Base-by-base conservation (phyloP, 805 yeast species). In the Blastobotrys attinorum region DNA sequence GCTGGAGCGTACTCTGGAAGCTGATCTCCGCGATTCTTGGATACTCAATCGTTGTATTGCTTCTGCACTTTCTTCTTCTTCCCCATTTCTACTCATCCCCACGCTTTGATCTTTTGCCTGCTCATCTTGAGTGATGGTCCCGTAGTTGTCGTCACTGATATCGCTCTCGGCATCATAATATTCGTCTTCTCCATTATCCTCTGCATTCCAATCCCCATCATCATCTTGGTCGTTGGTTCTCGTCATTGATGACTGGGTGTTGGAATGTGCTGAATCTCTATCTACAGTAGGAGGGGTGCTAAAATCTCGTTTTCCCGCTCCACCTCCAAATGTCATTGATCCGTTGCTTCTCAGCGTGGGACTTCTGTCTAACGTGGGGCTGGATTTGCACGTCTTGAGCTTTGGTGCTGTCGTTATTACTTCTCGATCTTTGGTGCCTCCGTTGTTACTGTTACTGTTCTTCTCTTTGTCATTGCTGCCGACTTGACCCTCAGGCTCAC, bases 1-100 rank as follows among this genome's bases (percentile, higher is more conserved):
- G 3, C 51, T 47, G 21, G 33, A 18, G 3, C 53, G 43, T n/a
- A 50, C 46, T 23, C 42, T 29, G 17, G 47, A 41, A 22, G 43
- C 42, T 7, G 43, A 39, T 11, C 44, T 36, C 23, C 42, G 36
- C 4, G 37, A 31, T 23, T 38, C 40, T 4, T 13, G 6, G 17
- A 38, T 32, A 21, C 18, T 4, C 20, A 15, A 15, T 21, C 17
- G 20, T 11, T 25, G 10, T 11, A 25, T 25, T 10, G 36, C 13
- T 4, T 13, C 36, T n/a, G 36, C 36, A 25, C 10, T 7, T 11
- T 25, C 29, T 25, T 7, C 11, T 25, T 4, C 36, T 32, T 4
- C 36, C 17, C 13, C 18, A 13, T 17, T 10, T 32, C 11, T 13
- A 13, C 16, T 16, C 16, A 21, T 15, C 13, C 6, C 15, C 18